Percentiles rank a stretch among this genome's conserved stretches.
These are phyloP conservation scores for Candida rishiriensis DNA, from an alignment of 805 yeast species.

Conservation along the genomic window DNA sequence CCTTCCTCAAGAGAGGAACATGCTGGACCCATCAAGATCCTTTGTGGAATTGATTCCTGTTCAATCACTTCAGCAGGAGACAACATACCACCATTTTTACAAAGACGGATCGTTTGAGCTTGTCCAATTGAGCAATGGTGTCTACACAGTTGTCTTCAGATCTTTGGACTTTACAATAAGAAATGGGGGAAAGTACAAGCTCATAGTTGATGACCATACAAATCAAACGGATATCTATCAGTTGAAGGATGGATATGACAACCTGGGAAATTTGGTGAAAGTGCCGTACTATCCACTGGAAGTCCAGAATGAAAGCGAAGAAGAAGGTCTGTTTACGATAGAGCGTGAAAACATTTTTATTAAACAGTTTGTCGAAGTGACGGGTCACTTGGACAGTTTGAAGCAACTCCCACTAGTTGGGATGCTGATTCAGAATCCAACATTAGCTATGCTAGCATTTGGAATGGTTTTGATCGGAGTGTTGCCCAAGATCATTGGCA, in stretches of 20 bases:
- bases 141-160: conserved; percentile 12
- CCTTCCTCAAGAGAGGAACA: conserved; percentile 1
- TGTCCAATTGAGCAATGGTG: conserved; percentile 5
- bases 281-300: no score
- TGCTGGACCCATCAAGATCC: conserved; percentile 20
- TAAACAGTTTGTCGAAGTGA: conserved; percentile 15
- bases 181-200: conserved; percentile 8
- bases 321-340: not conserved
- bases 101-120: conserved; percentile 14
- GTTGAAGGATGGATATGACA: not conserved
- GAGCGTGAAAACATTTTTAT: conserved; percentile 6
- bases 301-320: no score
- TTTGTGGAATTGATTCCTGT: conserved; percentile 2
- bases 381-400: conserved; percentile 6
- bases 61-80: not conserved
- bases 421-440: conserved; percentile 15
- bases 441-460: conserved; percentile 7
- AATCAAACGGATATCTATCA: not conserved
- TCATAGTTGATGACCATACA: conserved; percentile 6
- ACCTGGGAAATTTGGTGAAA: no score
- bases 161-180: conserved; percentile 18
- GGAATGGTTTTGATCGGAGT: conserved; percentile 9
- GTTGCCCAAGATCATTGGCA: conserved; percentile 21
- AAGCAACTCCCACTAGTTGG: conserved; percentile 19
- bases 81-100: conserved; percentile 10